Evolutionary conservation across 495 filamentous ascomycete species (phyloP).

Genomic region (Tetracladium setigerum): DNA sequence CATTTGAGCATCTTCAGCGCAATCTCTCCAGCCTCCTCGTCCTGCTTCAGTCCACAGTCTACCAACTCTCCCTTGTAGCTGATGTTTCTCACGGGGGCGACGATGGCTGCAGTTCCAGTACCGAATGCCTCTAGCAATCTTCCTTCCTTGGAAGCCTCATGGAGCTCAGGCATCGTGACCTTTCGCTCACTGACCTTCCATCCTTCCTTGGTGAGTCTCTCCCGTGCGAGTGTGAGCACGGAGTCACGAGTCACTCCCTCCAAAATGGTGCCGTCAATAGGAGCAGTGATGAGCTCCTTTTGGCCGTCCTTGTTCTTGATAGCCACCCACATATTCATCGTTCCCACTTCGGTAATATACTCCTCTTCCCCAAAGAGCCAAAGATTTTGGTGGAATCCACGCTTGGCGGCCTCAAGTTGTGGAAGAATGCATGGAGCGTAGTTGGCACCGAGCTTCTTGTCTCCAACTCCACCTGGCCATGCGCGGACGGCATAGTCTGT

Average conservation of each 20-base stretch:
- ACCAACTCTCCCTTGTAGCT: slow-evolving; percentile 74
- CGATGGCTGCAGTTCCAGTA: slow-evolving; percentile 80
- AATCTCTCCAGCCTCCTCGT: slow-evolving; percentile 81
- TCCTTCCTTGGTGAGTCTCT: slow-evolving; percentile 74
- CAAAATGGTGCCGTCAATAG: slow-evolving; percentile 93
- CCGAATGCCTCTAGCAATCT: slow-evolving; percentile 89
- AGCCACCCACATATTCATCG: slow-evolving; percentile 94
- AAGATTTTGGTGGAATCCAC: slow-evolving; percentile 95
- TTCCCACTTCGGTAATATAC: slow-evolving; percentile 91
- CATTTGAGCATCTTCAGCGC: slow-evolving; percentile 83
- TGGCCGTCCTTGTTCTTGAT: slow-evolving; percentile 73
- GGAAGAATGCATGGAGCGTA: slow-evolving; percentile 95
- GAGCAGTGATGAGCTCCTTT: slow-evolving; percentile 86
- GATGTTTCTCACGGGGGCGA: slow-evolving; percentile 77
- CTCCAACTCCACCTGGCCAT: slow-evolving; percentile 94
- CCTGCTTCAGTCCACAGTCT: slow-evolving; percentile 64
- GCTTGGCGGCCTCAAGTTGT: slow-evolving; percentile 78
- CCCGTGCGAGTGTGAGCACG: slow-evolving; percentile 72
- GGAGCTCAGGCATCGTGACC: slow-evolving; percentile 78
- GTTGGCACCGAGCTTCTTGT: slow-evolving; percentile 97
- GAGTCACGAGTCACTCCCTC: slow-evolving; percentile 91
- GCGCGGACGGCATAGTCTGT: slow-evolving; percentile 92
- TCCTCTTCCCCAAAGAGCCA: slow-evolving; percentile 96
- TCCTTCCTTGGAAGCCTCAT: slow-evolving; percentile 73
- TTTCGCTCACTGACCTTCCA: slow-evolving; percentile 86